Evolutionary conservation across 352 stramenopile species (phyloP).

Genomic region (Pelagophyceae sp.): DNA sequence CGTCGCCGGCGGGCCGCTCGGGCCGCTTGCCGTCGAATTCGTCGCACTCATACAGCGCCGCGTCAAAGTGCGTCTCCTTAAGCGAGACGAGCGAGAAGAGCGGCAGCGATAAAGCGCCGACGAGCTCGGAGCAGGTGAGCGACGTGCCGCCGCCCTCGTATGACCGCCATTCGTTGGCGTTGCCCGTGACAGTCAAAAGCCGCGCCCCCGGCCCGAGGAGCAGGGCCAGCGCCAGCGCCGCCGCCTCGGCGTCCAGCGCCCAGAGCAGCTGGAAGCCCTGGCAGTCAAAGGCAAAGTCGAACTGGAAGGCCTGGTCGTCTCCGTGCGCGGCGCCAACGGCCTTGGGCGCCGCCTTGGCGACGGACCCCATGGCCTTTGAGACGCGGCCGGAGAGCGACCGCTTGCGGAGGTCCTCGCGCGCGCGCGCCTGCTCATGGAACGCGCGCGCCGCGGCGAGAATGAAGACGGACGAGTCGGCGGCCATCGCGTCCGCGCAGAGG

Average conservation of each 20-base stretch:
- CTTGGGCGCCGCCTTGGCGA: no score
- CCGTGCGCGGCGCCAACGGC: no score
- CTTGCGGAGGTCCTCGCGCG: no score
- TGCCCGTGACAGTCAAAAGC: background rate
- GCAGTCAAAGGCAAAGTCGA: conserved; percentile 1
- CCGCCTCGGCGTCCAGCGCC: background rate
- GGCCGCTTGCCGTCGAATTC: background rate
- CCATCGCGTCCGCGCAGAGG: background rate
- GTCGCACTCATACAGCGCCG: background rate
- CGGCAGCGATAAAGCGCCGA: background rate
- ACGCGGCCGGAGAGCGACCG: no score
- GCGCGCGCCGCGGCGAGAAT: background rate
- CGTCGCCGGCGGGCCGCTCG: background rate
- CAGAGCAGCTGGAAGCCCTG: conserved; percentile 8
- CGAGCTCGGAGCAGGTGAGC: background rate
- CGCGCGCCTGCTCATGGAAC: no score
- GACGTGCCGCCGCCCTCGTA: background rate
- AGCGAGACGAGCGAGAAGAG: background rate
- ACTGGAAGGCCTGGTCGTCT: background rate
- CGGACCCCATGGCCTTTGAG: no score
- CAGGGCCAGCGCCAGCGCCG: background rate
- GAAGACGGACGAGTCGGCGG: background rate
- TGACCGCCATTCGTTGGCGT: background rate
- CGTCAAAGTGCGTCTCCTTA: background rate
- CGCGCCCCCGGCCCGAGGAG: background rate